phyloP scores from a whole-genome alignment of 2,329 filamentous ascomycete genomes.

The Phialophora macrospora region DNA sequence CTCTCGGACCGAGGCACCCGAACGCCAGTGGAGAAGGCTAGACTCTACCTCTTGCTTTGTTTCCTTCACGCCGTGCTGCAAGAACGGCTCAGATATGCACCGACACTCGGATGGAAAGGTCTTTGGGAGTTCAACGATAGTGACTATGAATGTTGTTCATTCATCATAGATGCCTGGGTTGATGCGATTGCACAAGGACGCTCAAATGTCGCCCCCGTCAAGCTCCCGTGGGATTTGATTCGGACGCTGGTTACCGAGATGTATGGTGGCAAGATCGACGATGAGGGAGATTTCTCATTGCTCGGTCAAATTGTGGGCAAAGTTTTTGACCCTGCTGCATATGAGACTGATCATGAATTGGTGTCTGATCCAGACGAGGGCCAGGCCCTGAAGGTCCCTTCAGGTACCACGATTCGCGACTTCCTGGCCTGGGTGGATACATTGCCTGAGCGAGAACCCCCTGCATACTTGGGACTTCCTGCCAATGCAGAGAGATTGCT shows the following conservation, averaged over 20 bases:
- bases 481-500: conserved; percentile 96
- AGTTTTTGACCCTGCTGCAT: conserved; percentile 84
- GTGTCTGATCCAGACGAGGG: conserved; percentile 67
- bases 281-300: conserved; percentile 79
- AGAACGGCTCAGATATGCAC: conserved; percentile 91
- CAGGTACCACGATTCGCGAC: conserved; percentile 79
- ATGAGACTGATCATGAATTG: conserved; percentile 89
- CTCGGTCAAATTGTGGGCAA: conserved; percentile 74
- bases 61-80: conserved; percentile 97
- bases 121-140: conserved; percentile 99
- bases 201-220: conserved; percentile 89
- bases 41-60: conserved; percentile 86
- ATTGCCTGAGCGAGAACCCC: conserved; percentile 92
- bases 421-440: conserved; percentile 91
- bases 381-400: conserved; percentile 72
- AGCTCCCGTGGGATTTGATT: conserved; percentile 96
- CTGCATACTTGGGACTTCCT: conserved; percentile 89
- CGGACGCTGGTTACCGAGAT: conserved; percentile 88
- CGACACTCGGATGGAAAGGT: conserved; percentile 92
- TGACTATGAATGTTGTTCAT: conserved; percentile 97
- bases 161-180: conserved; percentile 94
- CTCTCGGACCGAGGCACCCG: conserved; percentile 76
- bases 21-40: conserved; percentile 85
- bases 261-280: conserved; percentile 96
- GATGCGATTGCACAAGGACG: conserved; percentile 80